These are phyloP conservation scores for Talaromyces liani DNA, from an alignment of 495 filamentous ascomycete genomes.

Conservation along the genomic window DNA sequence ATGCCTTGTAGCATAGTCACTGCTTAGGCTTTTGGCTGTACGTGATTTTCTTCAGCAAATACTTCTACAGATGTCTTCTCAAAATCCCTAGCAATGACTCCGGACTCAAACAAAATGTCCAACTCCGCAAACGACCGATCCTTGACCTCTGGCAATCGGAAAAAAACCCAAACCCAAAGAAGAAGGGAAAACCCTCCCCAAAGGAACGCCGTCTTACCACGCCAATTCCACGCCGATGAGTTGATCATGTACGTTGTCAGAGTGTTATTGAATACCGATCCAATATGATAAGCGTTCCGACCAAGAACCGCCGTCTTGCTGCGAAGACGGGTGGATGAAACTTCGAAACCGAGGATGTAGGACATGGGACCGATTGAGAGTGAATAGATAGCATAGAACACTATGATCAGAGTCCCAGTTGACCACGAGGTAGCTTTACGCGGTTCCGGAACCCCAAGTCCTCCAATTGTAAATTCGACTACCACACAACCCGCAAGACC, in stretches of 20 bases:
- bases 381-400: constrained; percentile 33
- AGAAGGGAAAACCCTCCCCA: constrained; percentile 19
- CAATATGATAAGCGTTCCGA: constrained; percentile 25
- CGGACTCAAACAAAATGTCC: constrained; percentile 50
- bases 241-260: constrained; percentile 29
- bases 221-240: constrained; percentile 30
- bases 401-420: constrained; percentile 24
- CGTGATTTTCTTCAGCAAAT: not conserved
- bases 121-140: constrained; percentile 46
- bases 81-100: constrained; percentile 42
- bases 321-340: constrained; percentile 28
- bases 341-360: constrained; percentile 26
- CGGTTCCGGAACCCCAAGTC: constrained; percentile 19
- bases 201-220: constrained; percentile 32
- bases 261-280: constrained; percentile 19
- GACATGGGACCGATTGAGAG: constrained; percentile 34
- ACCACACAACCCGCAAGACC: constrained; percentile 34
- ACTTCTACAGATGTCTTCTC: constrained; percentile 9
- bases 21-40: not conserved
- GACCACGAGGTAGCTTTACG: constrained; percentile 17
- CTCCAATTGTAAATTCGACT: constrained; percentile 35
- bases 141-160: constrained; percentile 36
- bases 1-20: not conserved
- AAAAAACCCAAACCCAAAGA: constrained; percentile 26
- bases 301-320: constrained; percentile 29